These are phyloP conservation scores for Moricandia moricandioides DNA, from an alignment of 345 rosid species.

Conservation along the genomic window DNA sequence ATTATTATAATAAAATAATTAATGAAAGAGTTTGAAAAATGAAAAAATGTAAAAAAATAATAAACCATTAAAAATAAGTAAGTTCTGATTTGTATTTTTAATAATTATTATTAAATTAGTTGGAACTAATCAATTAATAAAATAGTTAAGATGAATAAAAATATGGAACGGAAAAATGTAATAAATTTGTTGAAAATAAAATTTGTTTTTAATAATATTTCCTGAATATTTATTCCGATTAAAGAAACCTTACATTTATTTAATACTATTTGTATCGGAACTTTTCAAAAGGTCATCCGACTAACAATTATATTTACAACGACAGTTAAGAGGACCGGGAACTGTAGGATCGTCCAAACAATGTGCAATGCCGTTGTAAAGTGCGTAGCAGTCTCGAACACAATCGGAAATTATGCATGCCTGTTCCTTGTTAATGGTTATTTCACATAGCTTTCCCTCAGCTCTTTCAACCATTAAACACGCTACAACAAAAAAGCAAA, in stretches of 20 bases:
- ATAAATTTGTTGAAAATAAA: no score
- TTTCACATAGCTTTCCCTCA: slow-evolving; percentile 1
- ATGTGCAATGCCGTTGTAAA: slow-evolving; percentile 24
- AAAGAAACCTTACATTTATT: not conserved
- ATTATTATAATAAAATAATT: no score
- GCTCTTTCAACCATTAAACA: not conserved
- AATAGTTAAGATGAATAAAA: no score
- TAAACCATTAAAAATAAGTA: no score
- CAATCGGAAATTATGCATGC: not conserved
- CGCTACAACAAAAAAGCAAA: not conserved
- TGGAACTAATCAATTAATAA: no score
- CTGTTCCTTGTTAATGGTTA: not conserved
- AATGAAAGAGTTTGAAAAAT: no score
- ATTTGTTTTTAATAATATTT: no score
- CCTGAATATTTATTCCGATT: not conserved
- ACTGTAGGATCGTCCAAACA: slow-evolving; percentile 30
- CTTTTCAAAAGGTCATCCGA: no score
- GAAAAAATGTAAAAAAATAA: no score
- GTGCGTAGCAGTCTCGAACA: not conserved
- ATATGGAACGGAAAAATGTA: no score
- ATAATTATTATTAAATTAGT: no score
- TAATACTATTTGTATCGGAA: not conserved
- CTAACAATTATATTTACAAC: not conserved
- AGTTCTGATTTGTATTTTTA: no score
- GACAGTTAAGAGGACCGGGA: slow-evolving; percentile 18